Evolutionary conservation across 352 stramenopile genomes (phyloP).

Genomic region (Phytophthora macrochlamydospora): DNA sequence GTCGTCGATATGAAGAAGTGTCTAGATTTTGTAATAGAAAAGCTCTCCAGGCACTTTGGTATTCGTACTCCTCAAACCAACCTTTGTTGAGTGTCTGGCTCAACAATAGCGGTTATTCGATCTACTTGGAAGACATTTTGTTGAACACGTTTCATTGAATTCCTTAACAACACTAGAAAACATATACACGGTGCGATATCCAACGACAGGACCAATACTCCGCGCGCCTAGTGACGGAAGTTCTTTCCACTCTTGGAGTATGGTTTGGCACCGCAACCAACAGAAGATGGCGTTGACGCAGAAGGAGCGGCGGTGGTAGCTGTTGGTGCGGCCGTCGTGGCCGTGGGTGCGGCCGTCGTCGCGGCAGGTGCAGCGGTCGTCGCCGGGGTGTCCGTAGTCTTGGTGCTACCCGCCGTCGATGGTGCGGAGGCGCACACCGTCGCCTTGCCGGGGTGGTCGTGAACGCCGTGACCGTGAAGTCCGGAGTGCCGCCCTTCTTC

Average conservation of each 20-base stretch:
- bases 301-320: not conserved
- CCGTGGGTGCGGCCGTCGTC: not conserved
- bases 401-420: constrained; percentile 1
- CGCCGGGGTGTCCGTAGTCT: constrained; percentile 4
- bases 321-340: not conserved
- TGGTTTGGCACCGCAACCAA: constrained; percentile 20
- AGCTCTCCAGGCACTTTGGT: not conserved
- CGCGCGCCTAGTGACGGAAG: constrained; percentile 16
- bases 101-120: not conserved
- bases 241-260: constrained; percentile 14
- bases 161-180: constrained; percentile 3
- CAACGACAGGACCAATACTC: constrained; percentile 1
- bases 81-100: not conserved
- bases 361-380: constrained; percentile 7
- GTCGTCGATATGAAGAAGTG: not conserved
- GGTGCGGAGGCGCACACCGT: constrained; percentile 15
- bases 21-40: constrained; percentile 1
- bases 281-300: constrained; percentile 10
- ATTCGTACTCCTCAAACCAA: not conserved
- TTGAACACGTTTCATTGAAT: too few relatives aligned
- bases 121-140: not conserved
- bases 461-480: constrained; percentile 37
- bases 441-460: constrained; percentile 17
- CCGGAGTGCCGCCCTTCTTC: constrained; percentile 25
- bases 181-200: constrained; percentile 10